Base-by-base conservation (phyloP, 441 rosid species). In the Manihot esculenta region DNA sequence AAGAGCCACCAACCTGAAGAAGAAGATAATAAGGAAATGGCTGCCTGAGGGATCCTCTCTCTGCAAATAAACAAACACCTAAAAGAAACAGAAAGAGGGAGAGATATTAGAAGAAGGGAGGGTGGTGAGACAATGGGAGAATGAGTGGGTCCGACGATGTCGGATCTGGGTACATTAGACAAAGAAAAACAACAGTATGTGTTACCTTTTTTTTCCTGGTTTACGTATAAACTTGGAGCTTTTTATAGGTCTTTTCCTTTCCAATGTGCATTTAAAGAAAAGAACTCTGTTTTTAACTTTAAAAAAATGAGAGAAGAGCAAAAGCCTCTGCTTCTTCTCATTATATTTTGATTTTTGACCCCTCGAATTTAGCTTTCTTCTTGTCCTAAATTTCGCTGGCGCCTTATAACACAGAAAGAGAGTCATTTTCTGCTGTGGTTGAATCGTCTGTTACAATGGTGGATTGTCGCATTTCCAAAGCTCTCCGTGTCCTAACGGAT, bases 81-180 rank as follows among this genome's bases (percentile, higher is more conserved):
- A 53, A 56, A 24, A 56, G 26, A 26, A 55, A 21, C 20, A 60
- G 21, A 33, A 35, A 35, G 41, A 6, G 41, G 7, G 41, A 35
- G 41, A 35, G 41, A 35, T 60, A 58, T 68, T 42, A 42, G 48
- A 14, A 26, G 59, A 60, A 51, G 5, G 23, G 33, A 30, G 38
- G 53, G 65, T 48, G 53, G 13, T 61, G 11, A 47, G 38, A 21
- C 59, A 18, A 45, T 63, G 24, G 18, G 17, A n/a, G 35, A 33
- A 58, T 13, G 24, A 11, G 44, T 61, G 61, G 70, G 72, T 67
- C 73, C 73, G 76, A 67, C 53, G 33, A 76, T 72, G 66, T 56
- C 79, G 79, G 76, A 76, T 71, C 76, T 61, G 44, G 69, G 35
- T 21, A 50, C 51, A 62, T 54, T 20, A 3, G 66, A 30, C 50